A percentile compares a stretch with the other conserved stretches of the same genome.
These are phyloP conservation scores for Pichia sp. DNA, from an alignment of 1,139 yeast species.

Conservation along the genomic window DNA sequence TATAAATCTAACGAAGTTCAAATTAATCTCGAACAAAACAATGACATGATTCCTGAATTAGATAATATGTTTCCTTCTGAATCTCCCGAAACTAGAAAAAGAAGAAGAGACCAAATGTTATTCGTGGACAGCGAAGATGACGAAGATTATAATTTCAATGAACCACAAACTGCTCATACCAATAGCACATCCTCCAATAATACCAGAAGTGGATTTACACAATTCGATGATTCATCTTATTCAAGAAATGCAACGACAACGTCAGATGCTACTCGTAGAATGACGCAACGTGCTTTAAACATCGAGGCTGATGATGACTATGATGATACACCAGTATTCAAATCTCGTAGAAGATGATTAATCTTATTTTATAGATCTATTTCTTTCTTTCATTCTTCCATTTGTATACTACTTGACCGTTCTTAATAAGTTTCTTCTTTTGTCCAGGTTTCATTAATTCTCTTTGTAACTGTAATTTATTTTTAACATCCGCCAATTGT, in stretches of 20 bases:
- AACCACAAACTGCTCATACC: constrained; percentile 5
- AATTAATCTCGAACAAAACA: constrained; percentile 14
- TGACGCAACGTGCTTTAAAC: background rate
- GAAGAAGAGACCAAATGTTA: constrained; percentile 10
- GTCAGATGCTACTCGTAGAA: background rate
- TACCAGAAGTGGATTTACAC: background rate
- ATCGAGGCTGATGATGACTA: constrained; percentile 23
- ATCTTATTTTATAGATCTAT: constrained; percentile 26
- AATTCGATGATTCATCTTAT: background rate
- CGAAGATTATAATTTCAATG: background rate
- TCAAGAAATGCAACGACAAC: constrained; percentile 4
- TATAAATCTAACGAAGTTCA: constrained; percentile 23
- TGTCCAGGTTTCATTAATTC: constrained; percentile 91
- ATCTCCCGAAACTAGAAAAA: background rate
- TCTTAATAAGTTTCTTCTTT: constrained; percentile 67
- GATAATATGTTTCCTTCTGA: constrained; percentile 17
- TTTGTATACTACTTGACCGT: constrained; percentile 72
- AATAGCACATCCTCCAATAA: background rate
- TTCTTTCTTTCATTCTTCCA: constrained; percentile 88
- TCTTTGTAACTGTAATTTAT: constrained; percentile 70
- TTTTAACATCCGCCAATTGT: constrained; percentile 65
- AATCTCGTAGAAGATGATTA: constrained; percentile 33
- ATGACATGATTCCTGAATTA: constrained; percentile 18
- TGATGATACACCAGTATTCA: constrained; percentile 38
- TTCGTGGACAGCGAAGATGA: constrained; percentile 18